A percentile compares a stretch with the other conserved stretches of the same genome.
Conservation (phyloP, 163 green algal genomes). For the Scenedesmus sp. region DNA sequence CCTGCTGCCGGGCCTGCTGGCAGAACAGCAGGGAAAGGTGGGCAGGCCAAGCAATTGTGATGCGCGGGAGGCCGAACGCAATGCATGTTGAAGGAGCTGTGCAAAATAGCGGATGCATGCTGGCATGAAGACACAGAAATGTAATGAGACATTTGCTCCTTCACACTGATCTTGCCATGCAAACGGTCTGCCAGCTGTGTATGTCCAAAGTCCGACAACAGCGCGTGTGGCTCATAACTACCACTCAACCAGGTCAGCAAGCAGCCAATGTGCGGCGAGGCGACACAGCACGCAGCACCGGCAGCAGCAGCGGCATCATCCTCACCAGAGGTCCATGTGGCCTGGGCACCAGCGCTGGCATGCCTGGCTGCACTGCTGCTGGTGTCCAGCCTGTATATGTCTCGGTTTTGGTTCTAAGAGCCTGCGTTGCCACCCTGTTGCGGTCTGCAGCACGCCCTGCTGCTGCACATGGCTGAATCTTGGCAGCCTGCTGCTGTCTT, state of each 20-base stretch:
- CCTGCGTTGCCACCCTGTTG: neutral
- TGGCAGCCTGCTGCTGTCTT: neutral
- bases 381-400: neutral
- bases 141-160: neutral
- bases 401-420: neutral
- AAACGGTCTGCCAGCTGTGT: too few species aligned
- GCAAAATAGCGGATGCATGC: neutral
- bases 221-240: neutral
- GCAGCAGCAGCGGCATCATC: neutral
- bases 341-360: constrained; percentile 34
- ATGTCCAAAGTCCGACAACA: too few species aligned
- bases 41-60: neutral
- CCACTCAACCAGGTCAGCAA: neutral
- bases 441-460: neutral
- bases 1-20: neutral
- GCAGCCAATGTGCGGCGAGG: neutral
- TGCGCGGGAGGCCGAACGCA: neutral
- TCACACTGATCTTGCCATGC: neutral
- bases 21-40: neutral
- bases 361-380: neutral
- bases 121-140: neutral
- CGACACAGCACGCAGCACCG: neutral
- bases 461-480: constrained; percentile 38
- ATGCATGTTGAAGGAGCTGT: neutral
- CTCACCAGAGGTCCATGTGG: constrained; percentile 10